Conservation (phyloP, 371 early-diverging fungal species). For the Saksenaea vasiformis region DNA sequence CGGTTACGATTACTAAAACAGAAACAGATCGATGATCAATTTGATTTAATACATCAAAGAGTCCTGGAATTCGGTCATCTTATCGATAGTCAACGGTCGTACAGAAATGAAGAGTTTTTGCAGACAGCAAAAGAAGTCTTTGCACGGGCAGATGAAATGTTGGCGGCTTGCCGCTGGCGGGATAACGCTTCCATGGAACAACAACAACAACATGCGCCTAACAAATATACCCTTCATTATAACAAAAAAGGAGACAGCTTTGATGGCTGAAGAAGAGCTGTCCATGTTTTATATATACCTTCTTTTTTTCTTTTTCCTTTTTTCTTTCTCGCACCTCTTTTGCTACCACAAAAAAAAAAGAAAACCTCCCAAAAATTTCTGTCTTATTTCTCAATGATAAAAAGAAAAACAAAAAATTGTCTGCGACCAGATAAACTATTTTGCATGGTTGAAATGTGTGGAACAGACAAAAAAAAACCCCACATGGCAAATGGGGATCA, state of each 20-base stretch:
- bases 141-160: conserved; percentile 42
- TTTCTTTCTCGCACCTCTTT: not conserved
- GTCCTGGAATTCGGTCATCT: conserved; percentile 35
- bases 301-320: not conserved
- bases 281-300: not conserved
- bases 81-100: conserved; percentile 35
- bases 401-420: not conserved
- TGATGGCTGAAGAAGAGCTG: not conserved
- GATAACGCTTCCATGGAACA: conserved; percentile 15
- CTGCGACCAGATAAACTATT: too few species aligned
- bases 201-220: conserved; percentile 17
- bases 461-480: not conserved
- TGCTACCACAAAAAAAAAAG: too few species aligned
- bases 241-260: conserved; percentile 13
- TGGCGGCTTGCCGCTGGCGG: conserved; percentile 31
- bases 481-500: not conserved
- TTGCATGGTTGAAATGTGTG: too few species aligned
- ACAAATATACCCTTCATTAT: conserved; percentile 47
- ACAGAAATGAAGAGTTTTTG: conserved; percentile 39
- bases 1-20: conserved; percentile 14
- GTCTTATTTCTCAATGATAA: not conserved
- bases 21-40: conserved; percentile 35
- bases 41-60: conserved; percentile 34
- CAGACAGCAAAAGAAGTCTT: conserved; percentile 41
- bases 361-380: too few species aligned